A percentile compares a stretch with the other conserved stretches of the same genome.
These are phyloP conservation scores for Daldinia decipiens DNA, from an alignment of 495 filamentous ascomycete species.

Conservation along the genomic window DNA sequence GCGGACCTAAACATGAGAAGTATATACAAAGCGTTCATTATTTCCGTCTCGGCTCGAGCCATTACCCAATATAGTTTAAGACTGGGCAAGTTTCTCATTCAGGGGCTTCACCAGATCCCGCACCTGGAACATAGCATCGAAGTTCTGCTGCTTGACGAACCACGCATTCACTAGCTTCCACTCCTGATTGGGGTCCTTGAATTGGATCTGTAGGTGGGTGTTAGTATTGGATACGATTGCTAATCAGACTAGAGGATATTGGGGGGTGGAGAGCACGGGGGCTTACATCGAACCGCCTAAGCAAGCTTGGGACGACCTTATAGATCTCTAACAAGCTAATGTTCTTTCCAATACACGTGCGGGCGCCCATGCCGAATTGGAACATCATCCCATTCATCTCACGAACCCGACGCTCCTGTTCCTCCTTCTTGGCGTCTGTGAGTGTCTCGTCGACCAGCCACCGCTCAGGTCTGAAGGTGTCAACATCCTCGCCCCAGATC, in stretches of 20 bases:
- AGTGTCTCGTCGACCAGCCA: conserved; percentile 60
- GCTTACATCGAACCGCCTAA: conserved; percentile 72
- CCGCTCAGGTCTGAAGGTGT: conserved; percentile 67
- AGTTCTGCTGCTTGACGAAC: conserved; percentile 77
- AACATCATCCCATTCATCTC: conserved; percentile 69
- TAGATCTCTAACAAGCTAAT: conserved; percentile 81
- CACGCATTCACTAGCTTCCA: conserved; percentile 77
- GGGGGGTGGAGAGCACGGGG: conserved; percentile 10
- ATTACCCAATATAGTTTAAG: neutral
- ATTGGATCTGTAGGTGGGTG: conserved; percentile 55
- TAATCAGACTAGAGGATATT: neutral
- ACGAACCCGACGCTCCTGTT: conserved; percentile 59
- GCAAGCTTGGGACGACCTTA: conserved; percentile 78
- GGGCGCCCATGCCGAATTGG: conserved; percentile 68
- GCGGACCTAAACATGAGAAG: neutral
- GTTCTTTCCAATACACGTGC: conserved; percentile 77
- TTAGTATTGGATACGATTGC: conserved; percentile 6
- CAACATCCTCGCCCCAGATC: conserved; percentile 69
- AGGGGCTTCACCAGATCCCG: conserved; percentile 58
- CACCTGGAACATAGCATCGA: conserved; percentile 64
- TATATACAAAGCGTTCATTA: conserved; percentile 24
- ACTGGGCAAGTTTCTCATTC: conserved; percentile 6
- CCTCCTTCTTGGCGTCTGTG: conserved; percentile 44
- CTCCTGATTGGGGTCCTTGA: conserved; percentile 67
- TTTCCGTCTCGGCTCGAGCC: conserved; percentile 2